Evolutionary conservation across 345 rosid genomes (phyloP).

Genomic region (Populus deltoides): DNA sequence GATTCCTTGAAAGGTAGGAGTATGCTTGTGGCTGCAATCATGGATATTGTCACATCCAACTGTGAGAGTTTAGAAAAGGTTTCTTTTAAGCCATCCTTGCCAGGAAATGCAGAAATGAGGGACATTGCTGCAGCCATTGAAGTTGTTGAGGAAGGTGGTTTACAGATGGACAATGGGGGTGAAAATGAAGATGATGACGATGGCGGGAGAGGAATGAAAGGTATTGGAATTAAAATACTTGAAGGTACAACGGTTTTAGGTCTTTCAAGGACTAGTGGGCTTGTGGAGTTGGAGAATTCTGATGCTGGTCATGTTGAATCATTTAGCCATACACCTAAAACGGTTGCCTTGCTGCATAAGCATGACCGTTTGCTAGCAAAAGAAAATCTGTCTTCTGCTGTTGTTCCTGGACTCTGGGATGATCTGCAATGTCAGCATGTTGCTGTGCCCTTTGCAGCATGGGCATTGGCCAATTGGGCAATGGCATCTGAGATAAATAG

Average conservation of each 20-base stretch:
- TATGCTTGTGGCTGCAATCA: constrained; percentile 98
- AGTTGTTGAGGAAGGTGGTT: constrained; percentile 90
- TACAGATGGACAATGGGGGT: constrained; percentile 61
- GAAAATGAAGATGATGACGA: constrained; percentile 60
- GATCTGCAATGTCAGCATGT: constrained; percentile 96
- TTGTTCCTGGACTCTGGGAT: constrained; percentile 99
- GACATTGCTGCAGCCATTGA: constrained; percentile 88
- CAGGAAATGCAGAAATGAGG: constrained; percentile 75
- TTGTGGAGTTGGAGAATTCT: constrained; percentile 45
- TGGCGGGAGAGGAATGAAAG: constrained; percentile 74
- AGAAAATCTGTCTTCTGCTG: constrained; percentile 63
- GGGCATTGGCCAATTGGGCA: constrained; percentile 99
- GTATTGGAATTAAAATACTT: constrained; percentile 88
- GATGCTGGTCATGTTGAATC: constrained; percentile 31
- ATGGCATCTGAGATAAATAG: constrained; percentile 85
- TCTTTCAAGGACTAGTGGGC: constrained; percentile 58
- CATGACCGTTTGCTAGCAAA: constrained; percentile 47
- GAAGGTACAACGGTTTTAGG: constrained; percentile 92
- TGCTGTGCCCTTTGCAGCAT: constrained; percentile 98
- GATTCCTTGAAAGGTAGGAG: constrained; percentile 99
- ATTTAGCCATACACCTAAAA: constrained; percentile 36
- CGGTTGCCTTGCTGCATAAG: constrained; percentile 51
- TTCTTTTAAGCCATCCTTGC: constrained; percentile 54
- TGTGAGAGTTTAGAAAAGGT: constrained; percentile 57
- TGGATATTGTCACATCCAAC: constrained; percentile 94